These are phyloP conservation scores for Geotrichum restrictum DNA, from an alignment of 1,139 yeast genomes.

Conservation along the genomic window DNA sequence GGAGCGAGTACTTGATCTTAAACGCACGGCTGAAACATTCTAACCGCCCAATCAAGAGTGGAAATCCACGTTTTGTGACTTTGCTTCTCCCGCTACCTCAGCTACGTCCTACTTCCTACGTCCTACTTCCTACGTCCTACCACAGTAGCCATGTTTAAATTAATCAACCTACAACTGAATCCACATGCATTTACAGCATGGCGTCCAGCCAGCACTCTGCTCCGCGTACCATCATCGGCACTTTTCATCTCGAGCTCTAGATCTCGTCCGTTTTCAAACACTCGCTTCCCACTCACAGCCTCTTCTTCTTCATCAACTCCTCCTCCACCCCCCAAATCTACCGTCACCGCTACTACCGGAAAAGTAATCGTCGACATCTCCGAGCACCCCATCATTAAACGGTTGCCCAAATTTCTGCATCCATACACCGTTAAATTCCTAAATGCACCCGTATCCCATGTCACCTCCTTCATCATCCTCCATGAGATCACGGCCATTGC, in stretches of 20 bases:
- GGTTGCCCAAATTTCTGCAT: slow-evolving; percentile 48
- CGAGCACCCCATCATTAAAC: slow-evolving; percentile 19
- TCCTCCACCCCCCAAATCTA: slow-evolving; percentile 2
- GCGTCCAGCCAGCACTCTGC: neutral
- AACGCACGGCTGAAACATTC: no score
- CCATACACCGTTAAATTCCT: slow-evolving; percentile 50
- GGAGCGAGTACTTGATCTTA: no score
- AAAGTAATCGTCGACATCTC: slow-evolving; percentile 18
- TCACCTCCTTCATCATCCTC: slow-evolving; percentile 69
- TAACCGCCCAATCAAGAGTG: neutral
- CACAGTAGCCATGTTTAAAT: neutral
- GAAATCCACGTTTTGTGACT: neutral
- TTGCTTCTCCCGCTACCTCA: neutral
- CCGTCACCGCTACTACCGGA: slow-evolving; percentile 6
- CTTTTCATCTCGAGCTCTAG: neutral
- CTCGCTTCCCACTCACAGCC: no score
- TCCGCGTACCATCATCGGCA: neutral
- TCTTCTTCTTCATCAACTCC: no score
- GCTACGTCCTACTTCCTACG: neutral
- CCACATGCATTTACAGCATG: neutral
- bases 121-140: neutral
- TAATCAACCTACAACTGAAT: neutral
- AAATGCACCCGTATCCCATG: slow-evolving; percentile 63
- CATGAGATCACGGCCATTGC: slow-evolving; percentile 83
- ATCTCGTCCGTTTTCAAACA: neutral